Evolutionary conservation across 2,329 filamentous ascomycete genomes (phyloP).

Genomic region (Fusarium pseudocircinatum): DNA sequence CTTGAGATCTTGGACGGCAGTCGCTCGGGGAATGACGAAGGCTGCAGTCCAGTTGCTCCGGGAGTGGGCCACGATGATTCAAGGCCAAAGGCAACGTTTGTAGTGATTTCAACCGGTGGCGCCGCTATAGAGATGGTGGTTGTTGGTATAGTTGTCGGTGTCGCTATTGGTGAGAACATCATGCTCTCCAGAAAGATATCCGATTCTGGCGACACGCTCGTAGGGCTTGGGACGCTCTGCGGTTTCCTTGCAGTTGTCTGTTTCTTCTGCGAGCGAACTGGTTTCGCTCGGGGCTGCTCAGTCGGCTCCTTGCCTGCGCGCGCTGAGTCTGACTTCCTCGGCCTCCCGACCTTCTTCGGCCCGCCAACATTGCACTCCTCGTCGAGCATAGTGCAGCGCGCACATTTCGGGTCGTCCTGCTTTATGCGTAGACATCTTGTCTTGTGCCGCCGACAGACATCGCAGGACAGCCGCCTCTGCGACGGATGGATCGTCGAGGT

Average conservation of each 20-base stretch:
- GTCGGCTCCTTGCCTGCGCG: not conserved
- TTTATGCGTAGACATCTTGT: not conserved
- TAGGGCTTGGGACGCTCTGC: fast-evolving
- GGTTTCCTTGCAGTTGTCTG: fast-evolving
- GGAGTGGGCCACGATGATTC: not conserved
- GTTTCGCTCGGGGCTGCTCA: not conserved
- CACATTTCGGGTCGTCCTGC: not conserved
- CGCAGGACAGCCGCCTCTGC: not conserved
- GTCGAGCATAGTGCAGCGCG: not conserved
- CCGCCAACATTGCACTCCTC: not conserved
- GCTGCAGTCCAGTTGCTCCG: fast-evolving
- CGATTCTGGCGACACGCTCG: not conserved
- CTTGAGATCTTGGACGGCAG: not conserved
- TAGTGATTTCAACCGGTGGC: fast-evolving
- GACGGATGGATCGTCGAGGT: not conserved
- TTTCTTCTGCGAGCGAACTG: not conserved
- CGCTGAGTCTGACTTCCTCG: not conserved
- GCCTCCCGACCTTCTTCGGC: not conserved
- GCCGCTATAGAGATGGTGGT: not conserved
- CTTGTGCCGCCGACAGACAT: not conserved
- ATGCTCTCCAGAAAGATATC: not conserved
- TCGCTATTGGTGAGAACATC: not conserved
- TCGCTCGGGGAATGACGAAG: not conserved
- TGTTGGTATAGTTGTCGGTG: not conserved
- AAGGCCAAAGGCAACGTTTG: not conserved